Conservation (phyloP, 108 stramenopile genomes). For the Pseudonitzschia pungens region DNA sequence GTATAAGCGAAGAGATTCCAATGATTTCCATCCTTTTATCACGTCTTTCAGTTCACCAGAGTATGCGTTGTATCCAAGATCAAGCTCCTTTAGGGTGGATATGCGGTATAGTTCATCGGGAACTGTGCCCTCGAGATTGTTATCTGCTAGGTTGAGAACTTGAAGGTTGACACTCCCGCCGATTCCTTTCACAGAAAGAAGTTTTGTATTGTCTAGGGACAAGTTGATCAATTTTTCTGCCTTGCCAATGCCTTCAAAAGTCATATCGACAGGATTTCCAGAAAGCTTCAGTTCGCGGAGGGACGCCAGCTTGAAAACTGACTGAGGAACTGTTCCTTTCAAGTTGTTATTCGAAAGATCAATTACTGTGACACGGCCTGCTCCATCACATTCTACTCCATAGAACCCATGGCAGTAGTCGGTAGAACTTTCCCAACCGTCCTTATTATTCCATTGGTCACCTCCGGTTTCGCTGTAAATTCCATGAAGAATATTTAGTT, state of each 20-base stretch:
- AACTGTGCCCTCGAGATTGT: constrained; percentile 22
- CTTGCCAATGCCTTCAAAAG: constrained; percentile 56
- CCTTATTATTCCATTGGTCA: constrained; percentile 18
- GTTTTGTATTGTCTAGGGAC: constrained; percentile 12
- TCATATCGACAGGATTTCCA: constrained; percentile 57
- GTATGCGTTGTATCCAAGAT: constrained; percentile 34
- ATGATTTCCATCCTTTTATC: constrained; percentile 37
- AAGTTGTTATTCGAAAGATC: constrained; percentile 62
- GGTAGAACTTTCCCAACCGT: constrained; percentile 37
- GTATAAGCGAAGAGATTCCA: constrained; percentile 42
- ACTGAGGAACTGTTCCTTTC: constrained; percentile 48
- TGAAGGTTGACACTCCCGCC: constrained; percentile 19
- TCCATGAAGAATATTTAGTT: constrained; percentile 49
- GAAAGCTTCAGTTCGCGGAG: constrained; percentile 49
- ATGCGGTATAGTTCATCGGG: constrained; percentile 27
- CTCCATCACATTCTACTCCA: constrained; percentile 38
- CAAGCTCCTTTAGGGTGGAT: constrained; percentile 29
- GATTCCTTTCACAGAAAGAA: constrained; percentile 23
- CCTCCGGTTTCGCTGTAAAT: constrained; percentile 38
- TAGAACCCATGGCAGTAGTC: constrained; percentile 38
- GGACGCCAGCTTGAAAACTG: constrained; percentile 34
- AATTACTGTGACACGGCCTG: constrained; percentile 35
- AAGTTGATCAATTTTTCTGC: constrained; percentile 25
- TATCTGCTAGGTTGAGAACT: constrained; percentile 15
- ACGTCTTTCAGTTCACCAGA: constrained; percentile 19